Conservation (phyloP, 495 filamentous ascomycete genomes). For the Lophiotrema nucula region DNA sequence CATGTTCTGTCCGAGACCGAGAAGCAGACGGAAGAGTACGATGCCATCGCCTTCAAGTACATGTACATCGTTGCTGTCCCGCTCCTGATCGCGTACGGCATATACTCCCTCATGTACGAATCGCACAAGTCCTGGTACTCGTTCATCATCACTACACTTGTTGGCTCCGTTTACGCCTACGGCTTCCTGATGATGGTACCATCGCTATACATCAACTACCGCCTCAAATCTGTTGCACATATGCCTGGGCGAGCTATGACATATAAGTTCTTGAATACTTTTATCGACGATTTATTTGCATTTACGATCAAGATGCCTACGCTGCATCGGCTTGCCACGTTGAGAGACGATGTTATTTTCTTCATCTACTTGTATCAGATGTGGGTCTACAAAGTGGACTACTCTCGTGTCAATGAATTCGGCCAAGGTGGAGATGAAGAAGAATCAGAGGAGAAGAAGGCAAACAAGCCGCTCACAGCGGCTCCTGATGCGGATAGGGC, state of each 20-base stretch:
- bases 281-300: constrained; percentile 86
- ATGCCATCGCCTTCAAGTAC: constrained; percentile 95
- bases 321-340: constrained; percentile 88
- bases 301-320: constrained; percentile 99
- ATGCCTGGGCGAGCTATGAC: constrained; percentile 96
- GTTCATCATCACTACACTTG: constrained; percentile 85
- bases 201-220: constrained; percentile 96
- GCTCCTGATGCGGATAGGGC: constrained; percentile 40
- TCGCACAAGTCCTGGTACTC: constrained; percentile 98
- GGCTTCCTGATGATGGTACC: constrained; percentile 99
- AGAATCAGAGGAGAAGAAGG: constrained; percentile 56
- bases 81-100: constrained; percentile 81
- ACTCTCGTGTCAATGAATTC: constrained; percentile 92
- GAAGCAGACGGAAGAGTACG: constrained; percentile 96
- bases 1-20: constrained; percentile 93
- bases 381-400: constrained; percentile 90
- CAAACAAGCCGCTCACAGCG: constrained; percentile 35
- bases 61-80: constrained; percentile 90
- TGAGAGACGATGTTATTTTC: constrained; percentile 96
- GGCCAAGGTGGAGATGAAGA: constrained; percentile 92
- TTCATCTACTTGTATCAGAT: constrained; percentile 97
- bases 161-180: constrained; percentile 95
- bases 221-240: constrained; percentile 92
- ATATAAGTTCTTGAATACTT: constrained; percentile 92
- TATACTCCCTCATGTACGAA: constrained; percentile 87